Evolutionary conservation across 768 basidiomycete species (phyloP), one percentile per base, ranked within the genome.

Genomic region (Pholiota conissans): DNA sequence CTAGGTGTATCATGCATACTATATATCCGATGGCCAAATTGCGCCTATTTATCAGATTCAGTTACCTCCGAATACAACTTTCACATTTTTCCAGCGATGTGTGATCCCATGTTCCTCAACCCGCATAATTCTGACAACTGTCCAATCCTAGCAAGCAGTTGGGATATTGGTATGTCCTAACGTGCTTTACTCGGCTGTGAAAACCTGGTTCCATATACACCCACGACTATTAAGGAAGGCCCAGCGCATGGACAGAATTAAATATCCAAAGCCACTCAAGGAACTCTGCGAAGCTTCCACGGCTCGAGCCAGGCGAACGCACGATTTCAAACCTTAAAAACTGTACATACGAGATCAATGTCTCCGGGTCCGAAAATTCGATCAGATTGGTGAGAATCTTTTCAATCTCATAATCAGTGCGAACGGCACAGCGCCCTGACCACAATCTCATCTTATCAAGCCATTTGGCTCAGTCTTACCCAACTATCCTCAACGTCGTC

Each of bases 291-390:
- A 54, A 42, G 24, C 52, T 61, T 56, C 58, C 57, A 55, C 56
- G 57, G 52, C 42, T 20, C n/a, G 24, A 22, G 11, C 42, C 42
- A 49, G 16, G 55, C 51, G 58, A 62, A 42, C 63, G 63, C 65
- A 49, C 56, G 66, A 54, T 55, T 53, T 2, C 62, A 65, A 67
- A 67, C 65, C 60, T 67, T 67, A 67, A 61, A 57, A 46, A 47
- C 32, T 47, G 32, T 52, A 22, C 29, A 29, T 26, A n/a, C 32
- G 45, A 47, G 28, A 56, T 58, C 54, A 61, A 50, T 52, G 54
- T 42, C 40, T 32, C 47, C 62, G 59, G 62, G 56, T 50, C 61
- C 62, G 61, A 64, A 53, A 39, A 22, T 51, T 53, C 40, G 32
- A 51, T 61, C 60, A 54, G 47, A 32, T 39, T 20, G 42, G 51